phyloP scores from a whole-genome alignment of 108 stramenopile genomes.

The Pseudonitzschia multiseries region DNA sequence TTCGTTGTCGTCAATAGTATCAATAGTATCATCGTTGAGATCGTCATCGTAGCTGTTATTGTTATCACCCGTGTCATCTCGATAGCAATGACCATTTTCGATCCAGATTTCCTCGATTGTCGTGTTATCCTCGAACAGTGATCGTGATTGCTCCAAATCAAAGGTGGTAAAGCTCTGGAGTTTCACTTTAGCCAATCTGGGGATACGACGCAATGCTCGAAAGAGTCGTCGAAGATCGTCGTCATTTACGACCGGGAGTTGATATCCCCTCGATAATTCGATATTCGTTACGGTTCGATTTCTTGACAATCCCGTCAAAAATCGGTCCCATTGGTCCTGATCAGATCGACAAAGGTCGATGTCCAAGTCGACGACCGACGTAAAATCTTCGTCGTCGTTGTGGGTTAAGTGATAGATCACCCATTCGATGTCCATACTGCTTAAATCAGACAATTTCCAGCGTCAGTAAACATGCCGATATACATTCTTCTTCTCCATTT shows the following conservation, averaged over 20 bases:
- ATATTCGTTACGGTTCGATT: constrained; percentile 5
- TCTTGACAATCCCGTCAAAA: neutral
- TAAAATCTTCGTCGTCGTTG: constrained; percentile 15
- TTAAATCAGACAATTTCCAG: neutral
- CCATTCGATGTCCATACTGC: constrained; percentile 11
- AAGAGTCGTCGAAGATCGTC: constrained; percentile 2
- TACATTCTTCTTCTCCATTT: neutral
- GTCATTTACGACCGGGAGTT: neutral
- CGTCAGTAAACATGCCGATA: neutral
- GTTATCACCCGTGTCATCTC: neutral
- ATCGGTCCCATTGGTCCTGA: constrained; percentile 12
- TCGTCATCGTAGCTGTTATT: neutral
- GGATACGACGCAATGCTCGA: neutral
- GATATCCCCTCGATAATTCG: constrained; percentile 12
- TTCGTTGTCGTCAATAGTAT: neutral
- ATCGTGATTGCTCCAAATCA: constrained; percentile 4
- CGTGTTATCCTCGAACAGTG: neutral
- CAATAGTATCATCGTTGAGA: neutral
- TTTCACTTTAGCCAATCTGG: neutral
- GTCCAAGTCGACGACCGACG: constrained; percentile 3
- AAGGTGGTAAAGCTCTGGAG: neutral
- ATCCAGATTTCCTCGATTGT: constrained; percentile 5
- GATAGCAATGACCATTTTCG: neutral
- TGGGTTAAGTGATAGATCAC: constrained; percentile 15
- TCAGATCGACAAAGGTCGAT: constrained; percentile 15